phyloP scores from a whole-genome alignment of 2,329 filamentous ascomycete species.

The Aspergillus sp. region DNA sequence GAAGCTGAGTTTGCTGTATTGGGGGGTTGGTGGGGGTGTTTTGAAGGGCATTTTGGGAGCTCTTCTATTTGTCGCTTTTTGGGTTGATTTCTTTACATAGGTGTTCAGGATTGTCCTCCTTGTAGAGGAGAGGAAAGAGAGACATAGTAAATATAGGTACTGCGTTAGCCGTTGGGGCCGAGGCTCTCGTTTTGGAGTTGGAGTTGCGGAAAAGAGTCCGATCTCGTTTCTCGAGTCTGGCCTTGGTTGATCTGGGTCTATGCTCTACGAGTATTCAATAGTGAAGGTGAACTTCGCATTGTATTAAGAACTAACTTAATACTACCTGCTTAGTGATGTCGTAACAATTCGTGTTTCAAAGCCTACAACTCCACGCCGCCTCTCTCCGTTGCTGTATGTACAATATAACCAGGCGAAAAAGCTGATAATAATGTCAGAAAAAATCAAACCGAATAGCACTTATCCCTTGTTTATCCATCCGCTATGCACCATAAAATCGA shows the following conservation, averaged over 20 bases:
- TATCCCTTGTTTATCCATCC: conserved; percentile 89
- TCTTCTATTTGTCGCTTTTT: not conserved
- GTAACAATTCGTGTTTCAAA: conserved; percentile 8
- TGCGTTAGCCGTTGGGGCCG: not conserved
- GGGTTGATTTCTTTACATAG: not conserved
- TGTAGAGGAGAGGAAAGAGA: no score
- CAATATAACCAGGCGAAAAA: not conserved
- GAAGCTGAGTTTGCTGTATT: conserved; percentile 39
- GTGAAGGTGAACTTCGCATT: not conserved
- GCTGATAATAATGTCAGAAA: not conserved
- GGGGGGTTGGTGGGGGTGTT: conserved; percentile 30
- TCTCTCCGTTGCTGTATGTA: conserved; percentile 4
- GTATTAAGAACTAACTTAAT: not conserved
- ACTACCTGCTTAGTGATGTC: not conserved
- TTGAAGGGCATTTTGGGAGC: conserved; percentile 17
- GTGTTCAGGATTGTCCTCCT: not conserved
- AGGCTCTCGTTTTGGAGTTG: not conserved
- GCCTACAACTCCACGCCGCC: conserved; percentile 13
- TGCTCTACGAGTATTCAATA: not conserved
- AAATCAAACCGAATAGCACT: not conserved
- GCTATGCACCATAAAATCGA: conserved; percentile 90
- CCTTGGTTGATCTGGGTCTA: not conserved
- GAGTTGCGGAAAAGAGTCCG: not conserved
- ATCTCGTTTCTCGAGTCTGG: not conserved
- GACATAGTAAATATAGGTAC: no score